Base-by-base conservation (phyloP, 2,329 filamentous ascomycete genomes). In the Pseudomassariella vexata region DNA sequence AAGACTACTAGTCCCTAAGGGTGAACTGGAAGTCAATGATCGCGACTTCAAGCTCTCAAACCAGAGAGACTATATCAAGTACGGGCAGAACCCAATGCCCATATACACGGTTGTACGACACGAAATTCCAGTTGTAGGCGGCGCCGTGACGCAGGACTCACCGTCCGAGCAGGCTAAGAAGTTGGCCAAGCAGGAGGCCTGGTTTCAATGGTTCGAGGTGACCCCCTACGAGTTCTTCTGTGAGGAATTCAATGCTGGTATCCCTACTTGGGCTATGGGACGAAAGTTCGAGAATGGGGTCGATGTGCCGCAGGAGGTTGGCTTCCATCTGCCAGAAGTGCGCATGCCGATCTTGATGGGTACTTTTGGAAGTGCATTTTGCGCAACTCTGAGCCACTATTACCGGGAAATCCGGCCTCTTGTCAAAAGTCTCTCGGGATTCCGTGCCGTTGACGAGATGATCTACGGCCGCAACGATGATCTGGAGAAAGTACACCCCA, bases 121-220 rank as follows among this genome's bases (percentile, higher is more conserved):
- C 50, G 92, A 98, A 56, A 96, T 98, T 16, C 92, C 90, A 0
- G 64, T 80, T 6, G 56, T 78, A 6, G 70, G 71, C 26, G 60
- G 63, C 25, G 50, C 59, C 2, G 46, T 44, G 6, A 51, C 46
- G 5, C 51, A 45, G 33, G 50, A 41, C 3, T 41, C 39, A 11
- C 52, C 49, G 28, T 60, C 66, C 1, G 69, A 79, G 37, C 57
- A 61, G 14, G 68, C 63, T 1, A 73, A 77, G 44, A 63, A 67
- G 42, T 55, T 63, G 30, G 65, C 72, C 9, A 76, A 62, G 49
- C 68, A 70, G 38, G 83, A 94, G 49, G 73, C 87, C 3, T 96
- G 89, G 85, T 98, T 96, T 48, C 90, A 98, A 49, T 96, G 92
- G 90, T 95, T 92, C 46, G 92, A 98, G 51, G 83, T 90, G 48